A percentile compares a stretch with the other conserved stretches of the same genome.
phyloP scores from a whole-genome alignment of 768 basidiomycete species.

The Mrakia blollopis region DNA sequence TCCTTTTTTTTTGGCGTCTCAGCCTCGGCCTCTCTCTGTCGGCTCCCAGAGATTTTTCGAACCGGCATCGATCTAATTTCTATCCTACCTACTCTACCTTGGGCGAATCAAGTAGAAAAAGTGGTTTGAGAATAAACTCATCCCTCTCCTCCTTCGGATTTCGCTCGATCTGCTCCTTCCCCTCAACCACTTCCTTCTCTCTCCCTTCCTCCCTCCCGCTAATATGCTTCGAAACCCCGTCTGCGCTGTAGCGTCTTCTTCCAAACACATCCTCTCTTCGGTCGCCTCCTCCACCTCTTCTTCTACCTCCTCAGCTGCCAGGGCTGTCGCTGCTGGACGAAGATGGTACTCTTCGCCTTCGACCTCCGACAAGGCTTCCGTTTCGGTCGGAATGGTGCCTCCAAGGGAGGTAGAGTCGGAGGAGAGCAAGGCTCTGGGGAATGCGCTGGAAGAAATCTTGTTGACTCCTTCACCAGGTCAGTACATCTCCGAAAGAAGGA shows the following conservation, averaged over 20 bases:
- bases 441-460: neutral
- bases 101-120: too few species aligned
- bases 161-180: too few species aligned
- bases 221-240: conserved; percentile 9
- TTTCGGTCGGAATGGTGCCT: conserved; percentile 7
- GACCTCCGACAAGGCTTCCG: conserved; percentile 14
- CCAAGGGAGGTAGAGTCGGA: conserved; percentile 7
- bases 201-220: neutral
- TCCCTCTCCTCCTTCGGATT: too few species aligned
- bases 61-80: neutral
- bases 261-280: neutral
- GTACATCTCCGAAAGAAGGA: neutral
- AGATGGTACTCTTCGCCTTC: conserved; percentile 8
- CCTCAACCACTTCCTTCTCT: neutral
- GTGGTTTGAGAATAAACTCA: too few species aligned
- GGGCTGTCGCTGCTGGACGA: neutral
- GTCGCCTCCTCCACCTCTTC: neutral
- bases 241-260: conserved; percentile 13
- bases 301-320: neutral
- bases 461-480: conserved; percentile 12
- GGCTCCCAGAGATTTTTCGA: neutral
- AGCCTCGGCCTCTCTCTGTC: neutral
- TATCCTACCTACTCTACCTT: too few species aligned
- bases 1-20: neutral
- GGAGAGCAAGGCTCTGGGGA: neutral